phyloP scores from a whole-genome alignment of 768 basidiomycete species.

The Russula compacta region DNA sequence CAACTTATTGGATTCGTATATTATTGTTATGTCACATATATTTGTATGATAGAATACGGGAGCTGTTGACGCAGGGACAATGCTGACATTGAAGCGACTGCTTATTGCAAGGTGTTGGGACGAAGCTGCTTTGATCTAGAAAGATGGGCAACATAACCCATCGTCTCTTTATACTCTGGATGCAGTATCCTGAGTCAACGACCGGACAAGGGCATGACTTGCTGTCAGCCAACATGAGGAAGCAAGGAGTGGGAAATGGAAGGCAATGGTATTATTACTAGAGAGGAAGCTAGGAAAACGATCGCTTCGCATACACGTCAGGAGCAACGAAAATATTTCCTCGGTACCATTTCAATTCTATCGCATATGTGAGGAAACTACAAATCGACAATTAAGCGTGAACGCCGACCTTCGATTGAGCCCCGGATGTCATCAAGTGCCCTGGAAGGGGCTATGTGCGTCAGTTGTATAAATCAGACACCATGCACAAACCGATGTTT shows the following conservation, averaged over 20 bases:
- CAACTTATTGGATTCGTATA: background rate
- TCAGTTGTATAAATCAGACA: background rate
- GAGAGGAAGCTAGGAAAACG: background rate
- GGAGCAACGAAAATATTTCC: conserved; percentile 56
- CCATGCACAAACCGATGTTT: conserved; percentile 50
- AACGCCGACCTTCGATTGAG: conserved; percentile 58
- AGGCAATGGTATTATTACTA: background rate
- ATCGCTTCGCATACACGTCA: conserved; percentile 8
- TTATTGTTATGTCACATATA: background rate
- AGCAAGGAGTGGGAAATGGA: background rate
- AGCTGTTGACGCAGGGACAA: background rate
- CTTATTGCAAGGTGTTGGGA: background rate
- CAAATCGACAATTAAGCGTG: background rate
- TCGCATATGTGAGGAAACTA: background rate
- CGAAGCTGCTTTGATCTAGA: background rate
- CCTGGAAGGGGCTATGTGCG: conserved; percentile 30
- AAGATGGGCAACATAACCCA: background rate
- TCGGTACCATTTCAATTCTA: conserved; percentile 77
- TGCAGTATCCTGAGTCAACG: background rate
- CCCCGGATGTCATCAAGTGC: conserved; percentile 75
- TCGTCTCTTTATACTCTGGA: background rate
- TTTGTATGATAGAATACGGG: background rate
- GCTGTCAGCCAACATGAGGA: background rate
- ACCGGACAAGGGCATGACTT: background rate
- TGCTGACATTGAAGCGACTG: background rate